phyloP scores from a whole-genome alignment of 306 rosid species.

The Castanea crenata region DNA sequence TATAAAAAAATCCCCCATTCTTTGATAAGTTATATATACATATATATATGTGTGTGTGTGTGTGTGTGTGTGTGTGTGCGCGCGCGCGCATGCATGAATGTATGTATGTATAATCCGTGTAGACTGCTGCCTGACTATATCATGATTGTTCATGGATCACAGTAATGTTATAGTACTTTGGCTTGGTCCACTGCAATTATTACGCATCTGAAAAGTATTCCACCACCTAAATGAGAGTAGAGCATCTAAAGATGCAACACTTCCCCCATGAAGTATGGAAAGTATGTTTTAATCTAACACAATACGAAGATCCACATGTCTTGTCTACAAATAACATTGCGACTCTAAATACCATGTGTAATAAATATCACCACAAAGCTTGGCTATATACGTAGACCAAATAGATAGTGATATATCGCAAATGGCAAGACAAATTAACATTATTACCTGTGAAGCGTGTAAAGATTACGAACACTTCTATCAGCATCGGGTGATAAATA shows the following conservation, averaged over 20 bases:
- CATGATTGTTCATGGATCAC: background rate
- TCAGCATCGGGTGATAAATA: constrained; percentile 98
- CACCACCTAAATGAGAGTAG: background rate
- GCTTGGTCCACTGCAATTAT: too few species aligned
- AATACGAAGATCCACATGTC: background rate
- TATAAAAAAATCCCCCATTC: background rate
- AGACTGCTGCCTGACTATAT: background rate
- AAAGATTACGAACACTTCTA: constrained; percentile 83
- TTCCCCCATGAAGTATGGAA: background rate
- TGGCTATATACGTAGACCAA: constrained; percentile 4
- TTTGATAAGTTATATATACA: too few species aligned
- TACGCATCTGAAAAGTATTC: background rate
- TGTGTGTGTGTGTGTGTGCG: too few species aligned
- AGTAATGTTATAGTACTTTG: too few species aligned
- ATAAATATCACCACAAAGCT: constrained; percentile 19
- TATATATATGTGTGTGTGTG: too few species aligned
- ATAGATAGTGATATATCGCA: background rate
- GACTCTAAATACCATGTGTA: background rate
- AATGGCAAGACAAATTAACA: constrained; percentile 3
- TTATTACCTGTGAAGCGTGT: constrained; percentile 92
- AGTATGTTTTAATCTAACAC: background rate
- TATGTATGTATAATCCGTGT: background rate
- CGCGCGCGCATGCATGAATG: background rate
- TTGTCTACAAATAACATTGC: background rate
- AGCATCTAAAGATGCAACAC: background rate